Base-by-base conservation (phyloP, 2,329 filamentous ascomycete species). In the Geosmithia flava region DNA sequence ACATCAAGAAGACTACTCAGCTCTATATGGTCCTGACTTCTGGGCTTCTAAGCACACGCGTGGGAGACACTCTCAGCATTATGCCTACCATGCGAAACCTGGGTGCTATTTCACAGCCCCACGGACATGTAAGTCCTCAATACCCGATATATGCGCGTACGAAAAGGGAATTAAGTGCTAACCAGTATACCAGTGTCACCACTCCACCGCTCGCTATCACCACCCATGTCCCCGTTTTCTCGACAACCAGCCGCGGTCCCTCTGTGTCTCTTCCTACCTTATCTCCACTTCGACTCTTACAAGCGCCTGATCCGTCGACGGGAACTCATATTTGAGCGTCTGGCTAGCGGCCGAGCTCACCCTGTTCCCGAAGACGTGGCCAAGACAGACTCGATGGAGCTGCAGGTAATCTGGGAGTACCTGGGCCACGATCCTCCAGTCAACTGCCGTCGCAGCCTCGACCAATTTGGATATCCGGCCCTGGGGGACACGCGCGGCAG, bases 211-310 rank as follows among this genome's bases (percentile, higher is more conserved):
- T 37, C 33, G 33, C 33, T 37, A 16, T 56, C 55, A 1, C 57
- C 57, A 7, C 59, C 62, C 1, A 30, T 60, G 19, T 60, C 66
- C 20, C 49, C 59, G 41, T 16, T 62, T 47, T 8, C 58, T 44
- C 13, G 13, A 11, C 29, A 52, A 20, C 50, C 55, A 8, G 55
- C 62, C 16, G 53, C 64, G 40, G 55, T 59, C 37, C 71, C 69
- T 47, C 64, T 76, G 0, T 76, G 72, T 37, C 56, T 78, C 0
- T 78, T 75, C 49, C 59, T 80, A 1, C 77, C 77, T 0, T 80
- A 82, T 54, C 69, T 83, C 0, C 78, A 83, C 52, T 83, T 80
- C 56, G 80, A 83, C 53, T 80, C 76, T 0, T 83, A 83, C 56
- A 68, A 70, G 49, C 72, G 73, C 44, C 64, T 83, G 2, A 65